Percentiles rank a stretch among this genome's conserved stretches.
phyloP scores from a whole-genome alignment of 768 basidiomycete genomes.

The Tubosaeta brunneosetosa region DNA sequence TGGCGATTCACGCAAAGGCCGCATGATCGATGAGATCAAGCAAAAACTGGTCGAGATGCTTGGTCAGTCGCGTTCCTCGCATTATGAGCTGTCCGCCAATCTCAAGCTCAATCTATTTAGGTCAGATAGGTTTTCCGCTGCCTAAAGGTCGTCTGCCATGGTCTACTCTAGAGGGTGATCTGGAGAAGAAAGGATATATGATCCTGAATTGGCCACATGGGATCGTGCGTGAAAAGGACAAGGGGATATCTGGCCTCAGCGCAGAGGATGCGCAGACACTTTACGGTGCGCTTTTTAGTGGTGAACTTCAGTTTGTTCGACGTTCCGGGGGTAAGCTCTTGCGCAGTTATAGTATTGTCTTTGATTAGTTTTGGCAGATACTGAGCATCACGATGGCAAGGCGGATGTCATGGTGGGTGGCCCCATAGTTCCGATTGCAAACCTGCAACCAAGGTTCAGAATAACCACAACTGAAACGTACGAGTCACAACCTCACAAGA shows the following conservation, averaged over 20 bases:
- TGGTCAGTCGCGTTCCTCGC: neutral
- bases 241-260: neutral
- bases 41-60: constrained; percentile 2
- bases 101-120: too few species aligned
- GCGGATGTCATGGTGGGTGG: neutral
- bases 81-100: too few species aligned
- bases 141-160: neutral
- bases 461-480: too few species aligned
- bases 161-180: neutral
- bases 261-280: neutral
- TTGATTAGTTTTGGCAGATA: too few species aligned
- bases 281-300: neutral
- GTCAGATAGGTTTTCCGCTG: too few species aligned
- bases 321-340: neutral
- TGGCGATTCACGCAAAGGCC: neutral
- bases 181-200: neutral
- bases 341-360: too few species aligned
- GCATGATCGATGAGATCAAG: constrained; percentile 3
- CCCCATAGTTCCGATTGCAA: neutral
- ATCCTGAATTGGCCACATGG: neutral
- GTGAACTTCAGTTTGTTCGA: neutral
- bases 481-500: too few species aligned
- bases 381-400: too few species aligned
- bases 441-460: too few species aligned
- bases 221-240: neutral